Conservation (phyloP, 495 filamentous ascomycete genomes). For the Pyrenopolyporus hunteri region DNA sequence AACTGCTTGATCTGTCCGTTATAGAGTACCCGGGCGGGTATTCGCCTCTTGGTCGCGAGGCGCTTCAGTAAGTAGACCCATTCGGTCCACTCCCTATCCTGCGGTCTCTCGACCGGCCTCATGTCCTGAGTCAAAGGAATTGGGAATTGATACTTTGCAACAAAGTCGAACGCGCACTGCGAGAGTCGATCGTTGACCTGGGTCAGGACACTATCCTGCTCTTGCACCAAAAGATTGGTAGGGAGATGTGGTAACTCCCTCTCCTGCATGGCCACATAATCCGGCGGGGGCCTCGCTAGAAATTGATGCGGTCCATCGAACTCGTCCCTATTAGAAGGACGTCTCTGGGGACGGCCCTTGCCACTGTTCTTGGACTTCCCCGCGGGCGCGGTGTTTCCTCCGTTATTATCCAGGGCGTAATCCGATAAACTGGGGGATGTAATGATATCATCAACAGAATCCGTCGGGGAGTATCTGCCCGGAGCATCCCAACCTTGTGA, state of each 20-base stretch:
- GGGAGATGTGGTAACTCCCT: constrained; percentile 80
- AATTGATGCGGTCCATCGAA: constrained; percentile 87
- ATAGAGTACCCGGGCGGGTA: constrained; percentile 81
- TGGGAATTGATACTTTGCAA: constrained; percentile 88
- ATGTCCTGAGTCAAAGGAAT: constrained; percentile 81
- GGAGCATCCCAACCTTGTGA: constrained; percentile 51
- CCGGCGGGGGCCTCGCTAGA: constrained; percentile 68
- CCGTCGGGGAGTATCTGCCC: constrained; percentile 51
- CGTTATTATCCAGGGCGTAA: constrained; percentile 49
- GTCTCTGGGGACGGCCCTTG: constrained; percentile 68
- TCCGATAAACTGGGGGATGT: constrained; percentile 51
- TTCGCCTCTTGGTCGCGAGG: constrained; percentile 81
- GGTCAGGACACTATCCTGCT: constrained; percentile 80
- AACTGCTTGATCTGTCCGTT: constrained; percentile 90
- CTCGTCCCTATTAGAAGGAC: constrained; percentile 82
- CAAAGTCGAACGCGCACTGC: constrained; percentile 85
- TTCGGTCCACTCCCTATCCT: constrained; percentile 89
- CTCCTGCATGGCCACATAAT: constrained; percentile 73
- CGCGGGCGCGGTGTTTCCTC: constrained; percentile 45
- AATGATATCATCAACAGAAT: constrained; percentile 57
- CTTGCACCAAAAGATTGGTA: constrained; percentile 78
- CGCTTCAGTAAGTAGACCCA: constrained; percentile 90
- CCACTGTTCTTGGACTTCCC: constrained; percentile 54
- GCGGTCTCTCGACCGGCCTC: constrained; percentile 76
- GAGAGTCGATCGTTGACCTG: constrained; percentile 84